Evolutionary conservation across 257 asterid species (phyloP).

Genomic region (Verbascum thapsus): DNA sequence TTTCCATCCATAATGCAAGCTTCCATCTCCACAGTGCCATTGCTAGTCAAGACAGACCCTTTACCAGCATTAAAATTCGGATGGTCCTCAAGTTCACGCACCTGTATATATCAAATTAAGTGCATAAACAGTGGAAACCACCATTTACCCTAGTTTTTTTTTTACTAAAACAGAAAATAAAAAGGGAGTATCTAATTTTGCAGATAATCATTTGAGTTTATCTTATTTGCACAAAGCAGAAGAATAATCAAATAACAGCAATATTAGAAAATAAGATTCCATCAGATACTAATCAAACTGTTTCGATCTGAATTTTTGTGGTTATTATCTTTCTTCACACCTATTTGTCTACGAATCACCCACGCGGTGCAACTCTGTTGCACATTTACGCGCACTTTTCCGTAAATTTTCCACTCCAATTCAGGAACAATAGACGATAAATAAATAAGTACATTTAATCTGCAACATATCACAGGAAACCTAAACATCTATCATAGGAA

Average conservation of each 20-base stretch:
- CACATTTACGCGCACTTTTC: not conserved
- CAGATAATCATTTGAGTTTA: no score
- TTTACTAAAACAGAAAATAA: not conserved
- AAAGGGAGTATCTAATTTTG: not conserved
- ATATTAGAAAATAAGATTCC: no score
- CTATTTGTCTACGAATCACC: no score
- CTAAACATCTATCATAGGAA: not conserved
- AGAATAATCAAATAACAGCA: no score
- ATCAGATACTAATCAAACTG: no score
- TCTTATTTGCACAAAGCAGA: no score
- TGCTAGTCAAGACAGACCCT: slow-evolving; percentile 82
- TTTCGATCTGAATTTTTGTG: no score
- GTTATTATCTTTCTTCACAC: no score
- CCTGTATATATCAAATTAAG: slow-evolving; percentile 45
- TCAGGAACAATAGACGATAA: not conserved
- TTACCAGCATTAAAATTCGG: slow-evolving; percentile 84
- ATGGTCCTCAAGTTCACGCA: slow-evolving; percentile 77
- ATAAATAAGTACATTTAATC: not conserved
- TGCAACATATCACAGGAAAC: not conserved
- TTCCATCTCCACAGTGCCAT: slow-evolving; percentile 94
- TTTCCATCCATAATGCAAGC: slow-evolving; percentile 95
- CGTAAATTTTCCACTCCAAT: not conserved
- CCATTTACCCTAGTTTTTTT: not conserved
- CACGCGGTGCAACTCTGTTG: no score
- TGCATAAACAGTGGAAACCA: not conserved